A percentile compares a stretch with the other conserved stretches of the same genome.
These are phyloP conservation scores for Leccinum pellstonianum DNA, from an alignment of 768 basidiomycete species.

Conservation along the genomic window DNA sequence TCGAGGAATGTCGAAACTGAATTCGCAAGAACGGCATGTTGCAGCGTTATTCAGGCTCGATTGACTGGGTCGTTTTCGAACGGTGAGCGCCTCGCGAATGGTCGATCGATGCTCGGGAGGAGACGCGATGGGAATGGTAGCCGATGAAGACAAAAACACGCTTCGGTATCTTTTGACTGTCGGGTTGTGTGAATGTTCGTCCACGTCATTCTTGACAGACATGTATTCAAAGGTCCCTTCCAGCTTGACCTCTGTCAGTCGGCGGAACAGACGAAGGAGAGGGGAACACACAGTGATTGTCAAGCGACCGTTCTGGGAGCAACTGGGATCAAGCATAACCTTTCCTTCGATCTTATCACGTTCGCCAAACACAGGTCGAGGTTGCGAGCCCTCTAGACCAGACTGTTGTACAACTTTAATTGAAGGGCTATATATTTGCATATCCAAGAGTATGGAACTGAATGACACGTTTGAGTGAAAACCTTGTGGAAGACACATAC, in stretches of 20 bases:
- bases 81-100: constrained; percentile 34
- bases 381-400: constrained; percentile 25
- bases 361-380: constrained; percentile 55
- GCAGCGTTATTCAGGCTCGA: constrained; percentile 37
- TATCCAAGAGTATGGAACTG: constrained; percentile 56
- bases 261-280: not conserved
- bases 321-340: constrained; percentile 54
- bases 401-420: constrained; percentile 43
- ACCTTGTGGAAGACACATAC: not conserved
- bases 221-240: constrained; percentile 59
- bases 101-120: constrained; percentile 22
- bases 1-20: constrained; percentile 56
- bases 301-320: constrained; percentile 53
- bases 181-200: constrained; percentile 22
- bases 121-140: constrained; percentile 40
- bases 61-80: constrained; percentile 48
- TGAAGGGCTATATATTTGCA: constrained; percentile 63
- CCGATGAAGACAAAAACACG: constrained; percentile 51
- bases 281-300: constrained; percentile 47
- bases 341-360: constrained; percentile 60
- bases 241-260: constrained; percentile 40
- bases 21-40: constrained; percentile 37
- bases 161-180: constrained; percentile 36
- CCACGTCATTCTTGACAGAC: constrained; percentile 23
- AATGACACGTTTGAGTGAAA: constrained; percentile 6